Percentiles rank a stretch among this genome's conserved stretches.
phyloP scores from a whole-genome alignment of 331 rosid species.

The Malus hybrid region DNA sequence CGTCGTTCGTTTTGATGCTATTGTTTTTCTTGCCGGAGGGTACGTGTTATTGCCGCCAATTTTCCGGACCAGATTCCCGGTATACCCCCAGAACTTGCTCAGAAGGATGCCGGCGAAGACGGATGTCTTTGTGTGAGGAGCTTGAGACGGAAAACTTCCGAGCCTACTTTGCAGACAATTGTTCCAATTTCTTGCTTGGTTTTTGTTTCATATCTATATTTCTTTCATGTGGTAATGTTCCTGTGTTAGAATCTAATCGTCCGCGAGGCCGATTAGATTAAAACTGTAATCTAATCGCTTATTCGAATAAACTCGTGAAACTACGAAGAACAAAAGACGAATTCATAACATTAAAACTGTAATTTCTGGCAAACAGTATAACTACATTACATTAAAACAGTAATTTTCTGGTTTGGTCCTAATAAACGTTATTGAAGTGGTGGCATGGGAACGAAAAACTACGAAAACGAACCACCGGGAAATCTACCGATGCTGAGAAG shows the following conservation, averaged over 20 bases:
- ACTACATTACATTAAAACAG: not conserved
- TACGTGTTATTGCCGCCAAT: slow-evolving; percentile 37
- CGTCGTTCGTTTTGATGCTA: slow-evolving; percentile 30
- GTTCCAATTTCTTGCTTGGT: too few species aligned
- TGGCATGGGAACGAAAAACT: not conserved
- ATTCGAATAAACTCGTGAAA: too few species aligned
- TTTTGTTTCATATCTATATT: too few species aligned
- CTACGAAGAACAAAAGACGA: too few species aligned
- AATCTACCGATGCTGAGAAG: not conserved
- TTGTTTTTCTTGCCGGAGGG: slow-evolving; percentile 25
- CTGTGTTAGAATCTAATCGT: too few species aligned
- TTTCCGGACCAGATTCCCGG: slow-evolving; percentile 41
- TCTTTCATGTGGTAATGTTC: too few species aligned
- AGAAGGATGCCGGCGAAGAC: slow-evolving; percentile 69
- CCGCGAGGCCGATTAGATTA: too few species aligned
- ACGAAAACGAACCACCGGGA: not conserved
- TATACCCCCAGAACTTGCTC: slow-evolving; percentile 42
- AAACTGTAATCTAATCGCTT: too few species aligned
- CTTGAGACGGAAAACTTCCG: too few species aligned
- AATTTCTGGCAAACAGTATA: not conserved
- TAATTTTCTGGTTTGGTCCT: not conserved
- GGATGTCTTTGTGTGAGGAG: slow-evolving; percentile 39
- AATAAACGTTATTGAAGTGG: not conserved
- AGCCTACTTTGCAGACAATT: too few species aligned
- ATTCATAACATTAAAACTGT: too few species aligned